Percentiles rank a stretch among this genome's conserved stretches.
phyloP scores from a whole-genome alignment of 192 early-diverging fungal species.

The Mycoemilia scoparia region DNA sequence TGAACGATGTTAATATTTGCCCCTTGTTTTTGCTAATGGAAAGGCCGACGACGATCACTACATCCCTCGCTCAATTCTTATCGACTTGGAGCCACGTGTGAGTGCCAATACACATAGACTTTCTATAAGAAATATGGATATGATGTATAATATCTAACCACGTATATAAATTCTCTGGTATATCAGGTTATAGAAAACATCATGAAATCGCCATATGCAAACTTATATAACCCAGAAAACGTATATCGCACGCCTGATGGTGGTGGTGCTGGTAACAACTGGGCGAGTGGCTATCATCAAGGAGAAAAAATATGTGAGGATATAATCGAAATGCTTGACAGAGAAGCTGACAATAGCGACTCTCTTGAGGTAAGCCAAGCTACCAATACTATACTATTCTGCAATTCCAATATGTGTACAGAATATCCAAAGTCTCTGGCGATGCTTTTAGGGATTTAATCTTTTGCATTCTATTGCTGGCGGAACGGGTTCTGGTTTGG shows the following conservation, averaged over 20 bases:
- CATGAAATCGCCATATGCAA: slow-evolving; percentile 64
- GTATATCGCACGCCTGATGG: slow-evolving; percentile 83
- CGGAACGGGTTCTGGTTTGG: slow-evolving; percentile 93
- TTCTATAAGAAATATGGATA: neutral
- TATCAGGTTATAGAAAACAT: slow-evolving; percentile 92
- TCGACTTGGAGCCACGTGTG: slow-evolving; percentile 89
- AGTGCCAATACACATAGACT: too few species aligned
- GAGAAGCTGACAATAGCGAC: slow-evolving; percentile 90
- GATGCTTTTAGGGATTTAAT: slow-evolving; percentile 93
- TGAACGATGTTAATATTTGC: neutral
- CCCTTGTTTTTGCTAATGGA: too few species aligned
- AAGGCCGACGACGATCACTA: slow-evolving; percentile 99
- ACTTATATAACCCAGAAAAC: slow-evolving; percentile 95
- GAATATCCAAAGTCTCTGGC: too few species aligned
- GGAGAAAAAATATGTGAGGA: slow-evolving; percentile 82
- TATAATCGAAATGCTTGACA: slow-evolving; percentile 89
- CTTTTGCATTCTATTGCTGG: slow-evolving; percentile 94
- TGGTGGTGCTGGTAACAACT: slow-evolving; percentile 95
- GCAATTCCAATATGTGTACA: neutral
- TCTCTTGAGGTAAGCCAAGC: too few species aligned
- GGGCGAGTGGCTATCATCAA: slow-evolving; percentile 76
- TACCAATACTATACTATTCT: neutral
- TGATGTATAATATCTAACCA: slow-evolving; percentile 22
- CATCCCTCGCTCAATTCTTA: slow-evolving; percentile 78
- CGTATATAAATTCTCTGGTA: too few species aligned